Percentiles rank a stretch among this genome's conserved stretches.
These are phyloP conservation scores for Jackrogersella multiformis DNA, from an alignment of 495 filamentous ascomycete genomes.

Conservation along the genomic window DNA sequence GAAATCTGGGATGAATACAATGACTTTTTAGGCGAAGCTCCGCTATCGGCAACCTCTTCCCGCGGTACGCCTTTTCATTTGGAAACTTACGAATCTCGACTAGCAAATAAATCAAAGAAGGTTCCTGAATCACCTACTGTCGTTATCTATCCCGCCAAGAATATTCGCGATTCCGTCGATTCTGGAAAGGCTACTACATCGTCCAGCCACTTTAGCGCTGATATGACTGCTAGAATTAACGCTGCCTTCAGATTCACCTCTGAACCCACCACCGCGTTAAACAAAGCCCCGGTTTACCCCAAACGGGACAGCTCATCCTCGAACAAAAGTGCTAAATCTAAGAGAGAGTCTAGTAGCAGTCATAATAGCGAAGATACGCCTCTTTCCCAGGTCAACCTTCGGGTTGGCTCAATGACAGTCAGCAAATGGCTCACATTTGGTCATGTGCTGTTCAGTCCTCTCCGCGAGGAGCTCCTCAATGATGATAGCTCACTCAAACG, in stretches of 20 bases:
- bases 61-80: constrained; percentile 57
- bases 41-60: constrained; percentile 64
- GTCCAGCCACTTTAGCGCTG: constrained; percentile 56
- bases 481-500: constrained; percentile 57
- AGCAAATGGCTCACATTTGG: constrained; percentile 92
- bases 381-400: constrained; percentile 79
- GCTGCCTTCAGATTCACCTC: constrained; percentile 51
- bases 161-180: constrained; percentile 47
- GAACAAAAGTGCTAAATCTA: constrained; percentile 37
- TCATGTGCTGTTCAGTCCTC: constrained; percentile 91
- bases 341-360: constrained; percentile 60
- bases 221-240: constrained; percentile 58
- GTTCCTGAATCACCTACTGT: constrained; percentile 55
- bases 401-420: constrained; percentile 75
- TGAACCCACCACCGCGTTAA: constrained; percentile 52
- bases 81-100: constrained; percentile 49
- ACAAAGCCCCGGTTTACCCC: constrained; percentile 36
- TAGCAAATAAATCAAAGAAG: constrained; percentile 43
- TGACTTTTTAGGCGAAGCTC: constrained; percentile 79
- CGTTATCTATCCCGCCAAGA: constrained; percentile 39
- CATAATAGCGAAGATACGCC: constrained; percentile 61
- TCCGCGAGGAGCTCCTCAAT: constrained; percentile 75
- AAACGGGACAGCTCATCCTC: constrained; percentile 53
- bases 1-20: constrained; percentile 97
- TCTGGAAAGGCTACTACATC: constrained; percentile 44